Base-by-base conservation (phyloP, 345 rosid species). In the Brassica rapa region DNA sequence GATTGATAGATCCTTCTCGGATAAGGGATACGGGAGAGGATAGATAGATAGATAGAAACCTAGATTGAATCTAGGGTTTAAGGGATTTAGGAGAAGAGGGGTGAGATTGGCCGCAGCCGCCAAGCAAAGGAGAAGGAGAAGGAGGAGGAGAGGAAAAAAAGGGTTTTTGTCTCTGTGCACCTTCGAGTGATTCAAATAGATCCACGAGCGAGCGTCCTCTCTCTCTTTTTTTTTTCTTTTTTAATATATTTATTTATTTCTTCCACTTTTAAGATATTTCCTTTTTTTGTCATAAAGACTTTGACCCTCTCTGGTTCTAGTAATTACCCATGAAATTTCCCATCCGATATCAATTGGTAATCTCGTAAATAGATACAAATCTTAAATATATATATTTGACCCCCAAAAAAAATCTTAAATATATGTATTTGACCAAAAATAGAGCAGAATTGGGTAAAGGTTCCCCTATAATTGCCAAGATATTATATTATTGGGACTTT, bases 131-230 rank as follows among this genome's bases (percentile, higher is more conserved):
- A 78, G 73, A 72, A 70, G 81, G 81, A 81, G 80, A 67, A 62
- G n/a, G 16, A 12, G 2, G 53, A 49, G 67, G 82, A 33, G 82
- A 33, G 80, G 70, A 84, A 15, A 16, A 55, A 77, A 85, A 88
- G 85, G 91, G 88, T 90, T 79, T 80, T 82, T 80, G 85, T 21
- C 46, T 71, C 69, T 46, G 69, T 70, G 9, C 66, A 11, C 53
- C 60, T 62, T 73, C 84, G 68, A 81, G 85, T 82, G 89, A 87
- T 84, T 86, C 88, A 87, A 89, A 89, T 89, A 89, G 80, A 84
- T 65, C 86, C 89, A 81, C 82, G 83, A 76, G 35, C 82, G 83
- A 76, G 35, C 51, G 41, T 30, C 43, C 23, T 3, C 12, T 2
- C 2, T 16, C 37, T 51, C 25, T 55, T 8, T 3, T 41, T 59